These are phyloP conservation scores for Asterophora lycoperdoides DNA, from an alignment of 768 basidiomycete species.

Conservation along the genomic window DNA sequence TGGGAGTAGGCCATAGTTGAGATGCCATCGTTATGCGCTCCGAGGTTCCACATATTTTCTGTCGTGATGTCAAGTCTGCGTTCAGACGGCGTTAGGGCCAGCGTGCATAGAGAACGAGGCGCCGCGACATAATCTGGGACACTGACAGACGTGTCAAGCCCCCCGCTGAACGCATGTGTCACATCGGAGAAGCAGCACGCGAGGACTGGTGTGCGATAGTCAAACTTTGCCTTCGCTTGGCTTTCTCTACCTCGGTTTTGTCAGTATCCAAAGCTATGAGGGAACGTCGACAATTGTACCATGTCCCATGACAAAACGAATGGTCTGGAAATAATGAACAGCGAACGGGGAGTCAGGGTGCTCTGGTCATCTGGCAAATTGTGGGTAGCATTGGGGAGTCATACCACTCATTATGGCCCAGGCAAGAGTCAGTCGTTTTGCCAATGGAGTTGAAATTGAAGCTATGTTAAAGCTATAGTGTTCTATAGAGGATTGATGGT, in stretches of 20 bases:
- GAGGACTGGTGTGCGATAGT: slow-evolving; percentile 87
- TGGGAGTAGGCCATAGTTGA: slow-evolving; percentile 70
- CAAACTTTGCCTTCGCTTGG: slow-evolving; percentile 75
- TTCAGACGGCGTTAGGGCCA: background rate
- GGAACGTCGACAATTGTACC: slow-evolving; percentile 25
- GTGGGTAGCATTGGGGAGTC: background rate
- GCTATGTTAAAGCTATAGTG: no score
- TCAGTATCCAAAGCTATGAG: slow-evolving; percentile 2
- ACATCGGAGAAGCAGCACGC: slow-evolving; percentile 71
- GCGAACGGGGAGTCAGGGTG: slow-evolving; percentile 63
- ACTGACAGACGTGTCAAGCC: slow-evolving; percentile 82
- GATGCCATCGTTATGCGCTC: slow-evolving; percentile 77
- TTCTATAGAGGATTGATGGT: no score
- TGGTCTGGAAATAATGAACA: slow-evolving; percentile 76
- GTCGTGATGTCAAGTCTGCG: slow-evolving; percentile 71
- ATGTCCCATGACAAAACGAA: slow-evolving; percentile 89
- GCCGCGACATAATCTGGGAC: slow-evolving; percentile 61
- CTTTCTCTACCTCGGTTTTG: slow-evolving; percentile 40
- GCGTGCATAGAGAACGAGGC: background rate
- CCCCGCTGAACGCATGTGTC: slow-evolving; percentile 75
- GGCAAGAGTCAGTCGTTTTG: no score
- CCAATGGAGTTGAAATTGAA: no score
- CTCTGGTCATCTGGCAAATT: slow-evolving; percentile 18
- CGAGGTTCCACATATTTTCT: slow-evolving; percentile 70
- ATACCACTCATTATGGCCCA: background rate